These are phyloP conservation scores for Aspergillus sclerotialis DNA, from an alignment of 2,329 filamentous ascomycete species.

Conservation along the genomic window DNA sequence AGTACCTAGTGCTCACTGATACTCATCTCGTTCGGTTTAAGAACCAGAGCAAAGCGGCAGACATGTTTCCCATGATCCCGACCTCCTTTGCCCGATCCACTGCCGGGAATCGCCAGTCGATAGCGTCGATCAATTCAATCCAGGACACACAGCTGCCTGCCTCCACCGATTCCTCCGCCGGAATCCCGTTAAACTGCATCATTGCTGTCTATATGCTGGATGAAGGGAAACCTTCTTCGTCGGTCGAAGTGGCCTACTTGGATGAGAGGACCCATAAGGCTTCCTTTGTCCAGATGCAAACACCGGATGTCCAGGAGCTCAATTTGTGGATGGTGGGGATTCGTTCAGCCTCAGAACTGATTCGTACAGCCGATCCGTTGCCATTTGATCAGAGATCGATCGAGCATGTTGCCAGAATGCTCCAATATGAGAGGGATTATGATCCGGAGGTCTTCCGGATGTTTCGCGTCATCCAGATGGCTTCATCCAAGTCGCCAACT, in stretches of 20 bases:
- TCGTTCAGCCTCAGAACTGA: slow-evolving; percentile 52
- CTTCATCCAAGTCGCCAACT: slow-evolving; percentile 48
- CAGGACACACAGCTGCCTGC: slow-evolving; percentile 55
- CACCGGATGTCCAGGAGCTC: slow-evolving; percentile 57
- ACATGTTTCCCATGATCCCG: slow-evolving; percentile 52
- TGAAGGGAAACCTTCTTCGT: slow-evolving; percentile 59
- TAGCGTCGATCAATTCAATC: slow-evolving; percentile 53
- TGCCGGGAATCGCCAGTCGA: slow-evolving; percentile 48
- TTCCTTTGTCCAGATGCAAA: slow-evolving; percentile 57
- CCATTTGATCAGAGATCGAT: slow-evolving; percentile 54
- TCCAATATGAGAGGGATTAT: slow-evolving; percentile 63
- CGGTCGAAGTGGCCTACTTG: slow-evolving; percentile 60
- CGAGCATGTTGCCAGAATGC: slow-evolving; percentile 54
- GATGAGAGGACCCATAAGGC: slow-evolving; percentile 58
- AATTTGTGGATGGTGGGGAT: slow-evolving; percentile 59
- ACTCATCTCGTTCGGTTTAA: slow-evolving; percentile 63
- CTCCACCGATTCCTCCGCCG: slow-evolving; percentile 47
- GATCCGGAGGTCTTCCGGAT: slow-evolving; percentile 60
- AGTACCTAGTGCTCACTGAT: slow-evolving; percentile 65
- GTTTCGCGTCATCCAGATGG: slow-evolving; percentile 61
- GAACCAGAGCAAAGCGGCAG: slow-evolving; percentile 57
- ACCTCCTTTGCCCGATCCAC: slow-evolving; percentile 34
- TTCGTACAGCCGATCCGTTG: slow-evolving; percentile 44
- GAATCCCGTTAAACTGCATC: slow-evolving; percentile 57
- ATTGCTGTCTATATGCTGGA: slow-evolving; percentile 62